Percentiles rank a stretch among this genome's conserved stretches.
Conservation (phyloP, 106 monocot species). For the Dioscorea zingiberensis region DNA sequence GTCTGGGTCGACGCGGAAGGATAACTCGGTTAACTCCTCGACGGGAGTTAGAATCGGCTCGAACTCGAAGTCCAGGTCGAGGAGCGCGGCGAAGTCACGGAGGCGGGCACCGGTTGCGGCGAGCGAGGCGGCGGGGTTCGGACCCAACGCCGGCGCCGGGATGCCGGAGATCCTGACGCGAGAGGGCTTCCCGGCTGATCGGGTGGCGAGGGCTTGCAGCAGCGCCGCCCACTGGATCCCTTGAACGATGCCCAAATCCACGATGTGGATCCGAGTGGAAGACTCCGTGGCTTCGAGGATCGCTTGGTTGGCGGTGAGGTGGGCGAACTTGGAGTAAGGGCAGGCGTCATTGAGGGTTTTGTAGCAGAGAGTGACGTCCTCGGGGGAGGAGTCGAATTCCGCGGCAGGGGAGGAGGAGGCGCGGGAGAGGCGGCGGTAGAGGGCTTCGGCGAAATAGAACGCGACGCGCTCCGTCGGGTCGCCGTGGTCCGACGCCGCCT, state of each 20-base stretch:
- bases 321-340: conserved; percentile 90
- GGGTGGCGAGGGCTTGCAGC: conserved; percentile 84
- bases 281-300: conserved; percentile 84
- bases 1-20: conserved; percentile 48
- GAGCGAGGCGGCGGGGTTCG: conserved; percentile 32
- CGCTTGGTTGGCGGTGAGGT: conserved; percentile 95
- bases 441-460: conserved; percentile 85
- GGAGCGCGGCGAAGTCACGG: conserved; percentile 57
- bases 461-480: conserved; percentile 77
- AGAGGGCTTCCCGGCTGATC: conserved; percentile 65
- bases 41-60: conserved; percentile 57
- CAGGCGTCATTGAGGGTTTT: conserved; percentile 85
- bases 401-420: conserved; percentile 4
- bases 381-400: conserved; percentile 26
- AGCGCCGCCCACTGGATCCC: conserved; percentile 96
- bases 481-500: conserved; percentile 51
- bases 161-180: conserved; percentile 79
- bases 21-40: conserved; percentile 27
- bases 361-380: conserved; percentile 75
- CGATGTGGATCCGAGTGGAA: conserved; percentile 65
- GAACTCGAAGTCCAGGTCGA: conserved; percentile 84
- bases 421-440: conserved; percentile 35
- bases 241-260: conserved; percentile 86
- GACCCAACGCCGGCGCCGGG: conserved; percentile 43
- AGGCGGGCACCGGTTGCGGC: conserved; percentile 70